A percentile compares a stretch with the other conserved stretches of the same genome.
Evolutionary conservation across 2,329 filamentous ascomycete genomes (phyloP).

Genomic region (Pseudogymnoascus sp.): DNA sequence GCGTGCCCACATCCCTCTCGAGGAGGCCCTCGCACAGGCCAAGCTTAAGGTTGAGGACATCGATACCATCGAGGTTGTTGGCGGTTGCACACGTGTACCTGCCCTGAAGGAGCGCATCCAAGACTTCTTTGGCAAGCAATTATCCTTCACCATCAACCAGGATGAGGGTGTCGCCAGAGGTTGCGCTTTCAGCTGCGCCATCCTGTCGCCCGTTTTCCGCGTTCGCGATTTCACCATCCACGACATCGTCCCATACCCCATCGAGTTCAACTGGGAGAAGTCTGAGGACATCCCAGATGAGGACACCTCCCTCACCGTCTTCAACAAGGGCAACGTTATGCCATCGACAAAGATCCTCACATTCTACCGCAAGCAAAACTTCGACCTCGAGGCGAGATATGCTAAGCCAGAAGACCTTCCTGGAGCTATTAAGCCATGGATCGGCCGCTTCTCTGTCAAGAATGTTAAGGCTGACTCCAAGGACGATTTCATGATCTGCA

Average conservation of each 20-base stretch:
- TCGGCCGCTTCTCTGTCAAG: conserved; percentile 96
- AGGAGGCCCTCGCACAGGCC: conserved; percentile 89
- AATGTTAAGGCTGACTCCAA: conserved; percentile 87
- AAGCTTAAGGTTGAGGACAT: conserved; percentile 89
- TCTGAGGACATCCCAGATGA: conserved; percentile 96
- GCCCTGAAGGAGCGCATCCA: conserved; percentile 84
- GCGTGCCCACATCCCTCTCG: conserved; percentile 65
- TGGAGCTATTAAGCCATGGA: conserved; percentile 87
- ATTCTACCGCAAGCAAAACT: conserved; percentile 97
- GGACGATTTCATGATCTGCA: conserved; percentile 99
- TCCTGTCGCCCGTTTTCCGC: conserved; percentile 94
- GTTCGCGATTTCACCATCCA: conserved; percentile 96
- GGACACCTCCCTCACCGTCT: conserved; percentile 93
- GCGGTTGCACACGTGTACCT: conserved; percentile 89
- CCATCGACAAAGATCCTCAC: conserved; percentile 98
- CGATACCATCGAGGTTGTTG: conserved; percentile 85
- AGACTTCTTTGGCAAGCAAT: conserved; percentile 81
- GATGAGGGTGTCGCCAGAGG: conserved; percentile 95
- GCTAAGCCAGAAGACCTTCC: conserved; percentile 79
- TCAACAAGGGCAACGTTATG: conserved; percentile 94
- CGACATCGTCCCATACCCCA: conserved; percentile 96
- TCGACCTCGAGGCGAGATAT: conserved; percentile 93
- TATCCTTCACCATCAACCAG: conserved; percentile 96
- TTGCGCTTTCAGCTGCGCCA: conserved; percentile 95
- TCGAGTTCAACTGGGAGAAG: conserved; percentile 99